Evolutionary conservation across 1,139 yeast genomes (phyloP), one percentile per base, ranked within the genome.

Genomic region (Yamadazyma songkhlaensis): DNA sequence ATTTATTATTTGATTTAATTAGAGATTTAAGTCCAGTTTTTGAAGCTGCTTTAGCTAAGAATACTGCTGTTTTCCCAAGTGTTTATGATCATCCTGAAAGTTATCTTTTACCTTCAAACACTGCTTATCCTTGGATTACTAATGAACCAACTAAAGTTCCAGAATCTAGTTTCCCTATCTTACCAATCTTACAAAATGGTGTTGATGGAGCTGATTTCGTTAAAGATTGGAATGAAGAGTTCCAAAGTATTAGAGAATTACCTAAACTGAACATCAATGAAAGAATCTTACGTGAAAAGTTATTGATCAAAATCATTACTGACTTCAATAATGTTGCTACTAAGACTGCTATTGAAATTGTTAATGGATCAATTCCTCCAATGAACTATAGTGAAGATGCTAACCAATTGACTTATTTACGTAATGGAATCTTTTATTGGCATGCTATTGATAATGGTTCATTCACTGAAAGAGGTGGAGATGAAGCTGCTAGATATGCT

Each of bases 141-240:
- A 51, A 60, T 10, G 46, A 41, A 37, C 50, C 47, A 21, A 41
- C 54, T 9, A 46, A 49, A 23, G 55, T 54, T 13, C 78, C 92
- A 3, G 95, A 86, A 51, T 51, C 74, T 31, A 80, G 85, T 12
- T 72, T 83, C 51, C 64, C 79, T 33, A 94, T 84, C 62, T 65
- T 74, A 35, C 73, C 74, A n/a, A 62, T 68, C 34, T 60, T 80
- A 29, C 48, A 61, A 29, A 74, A 77, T 45, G 86, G 85, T 24
- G 70, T 73, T 21, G 84, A 79, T 48, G 82, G 81, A 17, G 74
- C 77, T 15, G 81, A 71, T 37, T 54, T 67, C 25, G 73, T 68
- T 41, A 79, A 82, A 50, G 96, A 89, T 51, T 90, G 95, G 89
- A 89, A 89, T 56, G 96, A 85, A 48, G 97, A 92, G 50, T 79